A percentile compares a stretch with the other conserved stretches of the same genome.
These are phyloP conservation scores for Artomyces pyxidatus DNA, from an alignment of 768 basidiomycete genomes.

Conservation along the genomic window DNA sequence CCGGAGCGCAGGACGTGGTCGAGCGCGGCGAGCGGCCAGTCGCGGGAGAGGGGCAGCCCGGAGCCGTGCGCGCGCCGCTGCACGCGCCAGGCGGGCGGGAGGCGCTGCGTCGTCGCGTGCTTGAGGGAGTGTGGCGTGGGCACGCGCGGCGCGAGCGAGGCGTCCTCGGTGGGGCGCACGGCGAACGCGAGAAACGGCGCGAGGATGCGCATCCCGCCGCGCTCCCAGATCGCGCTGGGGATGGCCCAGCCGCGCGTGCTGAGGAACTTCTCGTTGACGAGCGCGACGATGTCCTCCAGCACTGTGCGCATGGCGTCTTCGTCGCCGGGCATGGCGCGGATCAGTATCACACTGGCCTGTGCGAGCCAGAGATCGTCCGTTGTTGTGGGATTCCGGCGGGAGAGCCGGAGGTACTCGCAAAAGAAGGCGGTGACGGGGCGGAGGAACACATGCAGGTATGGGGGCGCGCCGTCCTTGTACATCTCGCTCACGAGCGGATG, in stretches of 20 bases:
- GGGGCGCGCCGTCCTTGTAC: slow-evolving; percentile 15
- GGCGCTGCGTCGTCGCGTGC: slow-evolving; percentile 46
- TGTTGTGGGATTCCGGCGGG: slow-evolving; percentile 46
- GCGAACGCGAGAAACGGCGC: slow-evolving; percentile 52
- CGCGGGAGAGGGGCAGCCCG: slow-evolving; percentile 41
- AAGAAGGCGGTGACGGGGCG: slow-evolving; percentile 53
- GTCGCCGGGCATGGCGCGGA: slow-evolving; percentile 61
- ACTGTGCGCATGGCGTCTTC: slow-evolving; percentile 48
- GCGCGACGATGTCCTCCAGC: slow-evolving; percentile 29
- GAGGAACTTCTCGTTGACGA: slow-evolving; percentile 37
- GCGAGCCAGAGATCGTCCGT: slow-evolving; percentile 56
- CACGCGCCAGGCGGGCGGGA: slow-evolving; percentile 18
- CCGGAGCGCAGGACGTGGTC: slow-evolving; percentile 78
- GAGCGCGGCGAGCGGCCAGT: slow-evolving; percentile 66
- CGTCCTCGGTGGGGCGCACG: slow-evolving; percentile 33
- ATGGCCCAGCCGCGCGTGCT: slow-evolving; percentile 27
- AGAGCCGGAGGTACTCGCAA: slow-evolving; percentile 47
- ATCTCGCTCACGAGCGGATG: slow-evolving; percentile 45
- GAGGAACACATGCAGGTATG: slow-evolving; percentile 28
- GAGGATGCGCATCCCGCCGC: slow-evolving; percentile 41
- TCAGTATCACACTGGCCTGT: slow-evolving; percentile 51
- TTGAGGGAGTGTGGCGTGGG: slow-evolving; percentile 49
- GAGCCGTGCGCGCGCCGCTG: slow-evolving; percentile 9
- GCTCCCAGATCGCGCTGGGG: slow-evolving; percentile 39
- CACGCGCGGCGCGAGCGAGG: slow-evolving; percentile 41